Base-by-base conservation (phyloP, 495 filamentous ascomycete species). In the Cudoniella acicularis region DNA sequence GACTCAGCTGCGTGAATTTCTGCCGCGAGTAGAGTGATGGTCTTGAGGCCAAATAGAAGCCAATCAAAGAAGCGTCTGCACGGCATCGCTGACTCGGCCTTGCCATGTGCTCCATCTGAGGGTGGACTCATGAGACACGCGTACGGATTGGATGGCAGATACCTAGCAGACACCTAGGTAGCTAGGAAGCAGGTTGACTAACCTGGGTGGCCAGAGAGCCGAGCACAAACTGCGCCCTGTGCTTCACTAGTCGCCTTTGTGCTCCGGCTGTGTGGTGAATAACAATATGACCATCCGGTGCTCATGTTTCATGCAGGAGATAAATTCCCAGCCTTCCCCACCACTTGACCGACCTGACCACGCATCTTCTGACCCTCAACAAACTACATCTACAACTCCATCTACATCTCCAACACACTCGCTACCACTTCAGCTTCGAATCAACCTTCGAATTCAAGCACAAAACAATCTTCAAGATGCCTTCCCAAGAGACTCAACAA, bases 401-500 rank as follows among this genome's bases (percentile, higher is more conserved):
- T 49, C 42, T 16, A 45, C 36, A 26, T 23, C 3, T 36, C 13
- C 13, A n/a, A n/a, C n/a, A 36, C 30, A 36, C 30, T 36, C 30
- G 30, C 30, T 36, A 4, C 13, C 4, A 4, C 30, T 36, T 36
- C 30, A 36, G 13, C 30, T 36, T 13, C 6, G 6, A 4, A 36
- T 6, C 13, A 36, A 41, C 9, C 26, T 6, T 10, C 52, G 18
- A 11, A 41, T 54, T 36, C 30, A 36, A 36, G 13, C 13, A 36
- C 30, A 36, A n/a, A n/a, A 30, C 48, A 26, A 24, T 49, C 18
- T 20, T 49, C 64, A 63, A 57, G 25, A 66, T 66, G 64, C 64
- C 64, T 63, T 30, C 56, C 17, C 60, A 62, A 62, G 59, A 63
- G 57, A 40, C 43, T 47, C 46, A 66, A 52, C 64, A 67, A 50